These are phyloP conservation scores for Tricholoma bakamatsutake DNA, from an alignment of 768 basidiomycete species.

Conservation along the genomic window DNA sequence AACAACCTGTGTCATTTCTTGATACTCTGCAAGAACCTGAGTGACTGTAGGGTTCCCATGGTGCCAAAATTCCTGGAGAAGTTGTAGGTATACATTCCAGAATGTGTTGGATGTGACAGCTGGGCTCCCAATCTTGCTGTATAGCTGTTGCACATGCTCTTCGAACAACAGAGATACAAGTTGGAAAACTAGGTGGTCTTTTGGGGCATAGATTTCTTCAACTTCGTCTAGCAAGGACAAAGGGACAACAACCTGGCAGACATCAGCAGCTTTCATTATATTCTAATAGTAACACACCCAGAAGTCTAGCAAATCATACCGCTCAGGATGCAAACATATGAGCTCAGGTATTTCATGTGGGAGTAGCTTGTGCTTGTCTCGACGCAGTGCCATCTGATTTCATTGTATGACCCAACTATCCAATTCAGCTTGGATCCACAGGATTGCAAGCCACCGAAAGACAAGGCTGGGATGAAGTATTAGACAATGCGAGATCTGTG, in stretches of 20 bases:
- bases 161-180: not conserved
- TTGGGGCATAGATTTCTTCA: not conserved
- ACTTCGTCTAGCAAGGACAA: not conserved
- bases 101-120: not conserved
- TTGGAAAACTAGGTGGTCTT: not conserved
- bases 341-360: not conserved
- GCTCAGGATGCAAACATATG: not conserved
- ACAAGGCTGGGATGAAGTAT: constrained; percentile 13
- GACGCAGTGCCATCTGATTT: not conserved
- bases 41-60: not conserved
- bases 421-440: constrained; percentile 27
- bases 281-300: not conserved
- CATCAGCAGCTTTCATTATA: too few relatives aligned
- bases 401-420: not conserved
- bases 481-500: not conserved
- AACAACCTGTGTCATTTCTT: not conserved
- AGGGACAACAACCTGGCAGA: too few relatives aligned
- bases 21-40: not conserved
- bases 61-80: not conserved
- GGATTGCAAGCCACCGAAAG: constrained; percentile 31
- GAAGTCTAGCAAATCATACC: not conserved
- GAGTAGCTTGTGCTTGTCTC: not conserved
- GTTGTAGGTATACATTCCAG: not conserved
- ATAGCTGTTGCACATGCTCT: not conserved
- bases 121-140: not conserved